Conservation (phyloP, 2,329 filamentous ascomycete species). For the Cryoendolithus antarcticus region DNA sequence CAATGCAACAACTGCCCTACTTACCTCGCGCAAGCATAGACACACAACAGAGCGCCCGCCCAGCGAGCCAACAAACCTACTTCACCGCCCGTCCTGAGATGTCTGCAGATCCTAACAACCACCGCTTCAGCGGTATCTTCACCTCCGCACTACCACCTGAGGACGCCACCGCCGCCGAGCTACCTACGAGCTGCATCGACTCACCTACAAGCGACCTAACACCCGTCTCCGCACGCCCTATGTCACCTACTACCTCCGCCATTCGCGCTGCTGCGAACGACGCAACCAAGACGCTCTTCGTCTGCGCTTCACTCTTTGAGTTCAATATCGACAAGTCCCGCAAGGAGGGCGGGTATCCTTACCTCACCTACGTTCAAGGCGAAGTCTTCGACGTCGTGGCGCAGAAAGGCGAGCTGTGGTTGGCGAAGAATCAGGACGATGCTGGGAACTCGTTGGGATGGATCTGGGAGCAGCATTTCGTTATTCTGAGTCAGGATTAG, state of each 20-base stretch:
- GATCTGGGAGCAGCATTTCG: slow-evolving; percentile 99
- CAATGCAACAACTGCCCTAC: slow-evolving; percentile 8
- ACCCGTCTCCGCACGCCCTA: slow-evolving; percentile 5
- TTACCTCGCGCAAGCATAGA: slow-evolving; percentile 16
- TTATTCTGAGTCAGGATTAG: slow-evolving; percentile 14
- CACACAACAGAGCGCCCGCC: slow-evolving; percentile 13
- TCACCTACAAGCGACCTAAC: slow-evolving; percentile 20
- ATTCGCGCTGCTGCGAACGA: slow-evolving; percentile 10
- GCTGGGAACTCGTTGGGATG: slow-evolving; percentile 67
- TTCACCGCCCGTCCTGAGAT: slow-evolving; percentile 16
- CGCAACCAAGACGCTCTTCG: slow-evolving; percentile 54
- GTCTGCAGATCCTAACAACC: slow-evolving; percentile 8
- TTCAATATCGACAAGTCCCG: slow-evolving; percentile 93
- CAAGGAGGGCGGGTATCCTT: slow-evolving; percentile 87
- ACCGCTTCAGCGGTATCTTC: slow-evolving; percentile 21
- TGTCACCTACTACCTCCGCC: slow-evolving; percentile 3
- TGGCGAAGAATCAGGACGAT: slow-evolving; percentile 95
- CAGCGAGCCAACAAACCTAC: slow-evolving; percentile 20
- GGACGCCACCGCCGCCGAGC: slow-evolving; percentile 1
- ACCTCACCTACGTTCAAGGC: slow-evolving; percentile 86
- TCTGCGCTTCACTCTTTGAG: slow-evolving; percentile 88
- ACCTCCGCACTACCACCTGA: slow-evolving; percentile 21
- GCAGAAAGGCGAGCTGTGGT: slow-evolving; percentile 94
- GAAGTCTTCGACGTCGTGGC: slow-evolving; percentile 68
- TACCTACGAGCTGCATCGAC: slow-evolving; percentile 20